Evolutionary conservation across 306 rosid species (phyloP), one percentile per base, ranked within the genome.

Genomic region (Luffa aegyptiaca): DNA sequence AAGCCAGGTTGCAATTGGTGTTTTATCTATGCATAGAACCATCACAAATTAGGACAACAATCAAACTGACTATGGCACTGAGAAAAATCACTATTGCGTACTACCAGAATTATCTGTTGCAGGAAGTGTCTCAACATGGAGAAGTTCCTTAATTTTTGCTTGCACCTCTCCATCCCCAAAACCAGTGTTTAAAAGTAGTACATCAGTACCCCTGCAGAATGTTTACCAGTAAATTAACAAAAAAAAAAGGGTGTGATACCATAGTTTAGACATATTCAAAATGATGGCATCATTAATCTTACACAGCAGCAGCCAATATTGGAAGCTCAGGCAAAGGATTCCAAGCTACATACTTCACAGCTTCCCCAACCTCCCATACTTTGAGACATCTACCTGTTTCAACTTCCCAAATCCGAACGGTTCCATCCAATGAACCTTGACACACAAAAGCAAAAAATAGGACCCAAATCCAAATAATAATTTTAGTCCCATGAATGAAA

Each of bases 381-480:
- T 86, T 87, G 82, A 93, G 88, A 85, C 99, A 95, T 88, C 97
- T 88, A 45, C 97, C 96, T 74, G 93, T 90, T 85, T 87, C 93
- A 75, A 93, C 90, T 88, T 95, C 97, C 99, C 99, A 95, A 78
- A 95, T 73, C 45, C 96, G 97, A 78, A 93, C 90, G 59, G 99
- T 91, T 82, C 99, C 94, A 51, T 95, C 97, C 84, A 82, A 84
- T 65, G 97, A 95, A 86, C 98, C 97, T 94, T 79, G 13, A 44
- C 56, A 79, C 66, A 82, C 74, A 82, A 82, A 59, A 81, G 55
- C 62, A 82, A 39, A 61, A 72, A 36, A 84, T 85, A 21, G 82
- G 80, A 82, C 58, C 21, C 26, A 75, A 5, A 52, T 61, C n/a
- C 39, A 44, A 63, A 61, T 48, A 68, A 33, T 6, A 20, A 45